Evolutionary conservation across 2,329 filamentous ascomycete genomes (phyloP).

Genomic region (Fusarium xyrophilum): DNA sequence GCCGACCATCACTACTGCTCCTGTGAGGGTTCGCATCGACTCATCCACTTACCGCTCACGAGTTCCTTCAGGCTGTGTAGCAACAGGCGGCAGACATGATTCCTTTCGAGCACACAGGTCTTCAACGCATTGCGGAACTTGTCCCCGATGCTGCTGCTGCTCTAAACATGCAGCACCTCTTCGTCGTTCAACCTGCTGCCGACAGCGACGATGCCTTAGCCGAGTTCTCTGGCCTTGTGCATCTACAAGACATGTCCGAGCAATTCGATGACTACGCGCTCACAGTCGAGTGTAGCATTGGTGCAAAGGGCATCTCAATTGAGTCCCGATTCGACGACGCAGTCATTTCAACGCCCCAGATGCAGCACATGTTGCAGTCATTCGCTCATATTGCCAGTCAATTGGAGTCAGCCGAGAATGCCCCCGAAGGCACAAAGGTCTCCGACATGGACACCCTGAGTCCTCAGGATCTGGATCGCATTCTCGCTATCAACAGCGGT

Average conservation of each 20-base stretch:
- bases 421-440: fast-evolving
- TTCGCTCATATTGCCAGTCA: not conserved
- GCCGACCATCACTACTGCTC: not conserved
- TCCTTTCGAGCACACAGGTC: not conserved
- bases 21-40: not conserved
- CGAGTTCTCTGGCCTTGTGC: not conserved
- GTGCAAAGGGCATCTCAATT: not conserved
- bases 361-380: not conserved
- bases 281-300: not conserved
- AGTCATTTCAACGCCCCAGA: not conserved
- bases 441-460: not conserved
- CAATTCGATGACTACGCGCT: not conserved
- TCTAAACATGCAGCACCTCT: not conserved
- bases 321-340: not conserved
- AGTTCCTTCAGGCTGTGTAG: fast-evolving
- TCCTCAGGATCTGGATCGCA: not conserved
- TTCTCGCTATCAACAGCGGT: not conserved
- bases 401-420: not conserved
- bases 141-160: not conserved
- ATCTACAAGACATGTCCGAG: not conserved
- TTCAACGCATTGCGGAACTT: not conserved
- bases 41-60: fast-evolving
- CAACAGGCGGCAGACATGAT: not conserved
- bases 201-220: not conserved
- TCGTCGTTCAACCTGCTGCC: not conserved